Base-by-base conservation (phyloP, 1,284 basidiomycete genomes). In the Meripilus lineatus region DNA sequence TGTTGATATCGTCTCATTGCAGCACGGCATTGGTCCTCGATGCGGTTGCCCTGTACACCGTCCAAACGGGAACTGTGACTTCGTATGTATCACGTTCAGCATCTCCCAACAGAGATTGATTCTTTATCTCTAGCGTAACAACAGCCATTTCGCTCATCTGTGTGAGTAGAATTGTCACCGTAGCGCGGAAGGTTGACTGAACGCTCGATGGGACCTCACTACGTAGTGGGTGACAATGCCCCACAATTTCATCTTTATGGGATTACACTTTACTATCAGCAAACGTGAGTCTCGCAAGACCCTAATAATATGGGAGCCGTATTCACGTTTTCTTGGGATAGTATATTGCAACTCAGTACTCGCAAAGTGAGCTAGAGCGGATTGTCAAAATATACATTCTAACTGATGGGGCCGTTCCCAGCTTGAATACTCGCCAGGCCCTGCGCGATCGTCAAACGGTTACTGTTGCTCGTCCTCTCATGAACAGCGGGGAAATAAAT, bases 181-280 rank as follows among this genome's bases (percentile, higher is more conserved):
- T 15, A 7, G 11, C 5, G 14, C 4, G 3, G 23, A 15, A 14
- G 13, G 14, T 7, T 48, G n/a, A n/a, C n/a, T n/a, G n/a, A n/a
- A n/a, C n/a, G n/a, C n/a, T n/a, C n/a, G n/a, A n/a, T n/a, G n/a
- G n/a, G n/a, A n/a, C n/a, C 28, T 30, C 15, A 28, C 11, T 13
- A n/a, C 23, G 1, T 48, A 74, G 72, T 74, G 72, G 72, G 51
- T 74, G n/a, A 44, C 59, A 2, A 75, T 74, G 70, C 64, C 67
- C 2, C 44, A 61, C 33, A 75, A 71, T 45, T 58, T 75, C 4
- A 53, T 74, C 8, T 74, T 74, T 47, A 61, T 75, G 51, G 72
- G 67, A 7, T 54, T 75, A 25, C 71, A 74, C 50, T 74, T 75
- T 46, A 58, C 69, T 18, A 71, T 74, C 41, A 64, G 67, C 49